These are phyloP conservation scores for Clohesyomyces aquaticus DNA, from an alignment of 495 filamentous ascomycete genomes.

Conservation along the genomic window DNA sequence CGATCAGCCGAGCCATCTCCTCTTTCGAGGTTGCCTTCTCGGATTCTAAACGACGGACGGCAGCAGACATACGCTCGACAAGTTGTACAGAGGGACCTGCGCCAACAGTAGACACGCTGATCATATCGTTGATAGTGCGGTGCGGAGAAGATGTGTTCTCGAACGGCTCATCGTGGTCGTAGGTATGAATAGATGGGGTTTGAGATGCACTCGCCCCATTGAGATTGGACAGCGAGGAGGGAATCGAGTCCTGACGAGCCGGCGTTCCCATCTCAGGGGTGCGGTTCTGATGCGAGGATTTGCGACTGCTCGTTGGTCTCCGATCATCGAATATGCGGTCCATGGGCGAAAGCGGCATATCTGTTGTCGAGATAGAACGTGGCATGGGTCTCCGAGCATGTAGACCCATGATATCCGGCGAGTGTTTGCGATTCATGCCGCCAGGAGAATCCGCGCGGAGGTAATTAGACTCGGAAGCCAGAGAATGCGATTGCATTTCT, in stretches of 20 bases:
- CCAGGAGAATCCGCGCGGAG: conserved; percentile 40
- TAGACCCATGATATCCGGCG: conserved; percentile 29
- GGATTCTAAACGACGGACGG: conserved; percentile 85
- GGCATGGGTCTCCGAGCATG: conserved; percentile 33
- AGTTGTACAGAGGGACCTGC: conserved; percentile 94
- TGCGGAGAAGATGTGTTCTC: conserved; percentile 68
- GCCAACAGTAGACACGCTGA: conserved; percentile 83
- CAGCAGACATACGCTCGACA: conserved; percentile 93
- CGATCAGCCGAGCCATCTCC: conserved; percentile 75
- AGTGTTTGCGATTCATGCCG: conserved; percentile 37
- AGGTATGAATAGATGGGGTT: conserved; percentile 60
- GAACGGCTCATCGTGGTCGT: conserved; percentile 71
- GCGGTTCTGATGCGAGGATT: conserved; percentile 50
- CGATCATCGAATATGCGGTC: conserved; percentile 38
- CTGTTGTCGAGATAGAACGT: conserved; percentile 35
- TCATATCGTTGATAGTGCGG: conserved; percentile 79
- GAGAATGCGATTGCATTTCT: conserved; percentile 43
- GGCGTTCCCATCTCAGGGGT: conserved; percentile 41
- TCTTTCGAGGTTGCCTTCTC: conserved; percentile 86
- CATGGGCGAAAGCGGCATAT: conserved; percentile 37
- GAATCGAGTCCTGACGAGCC: conserved; percentile 44
- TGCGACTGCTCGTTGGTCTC: conserved; percentile 53
- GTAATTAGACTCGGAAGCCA: conserved; percentile 14
- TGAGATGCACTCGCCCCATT: conserved; percentile 35
- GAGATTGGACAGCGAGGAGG: conserved; percentile 35